phyloP scores from a whole-genome alignment of 306 rosid species.

The Citrullus colocynthis region DNA sequence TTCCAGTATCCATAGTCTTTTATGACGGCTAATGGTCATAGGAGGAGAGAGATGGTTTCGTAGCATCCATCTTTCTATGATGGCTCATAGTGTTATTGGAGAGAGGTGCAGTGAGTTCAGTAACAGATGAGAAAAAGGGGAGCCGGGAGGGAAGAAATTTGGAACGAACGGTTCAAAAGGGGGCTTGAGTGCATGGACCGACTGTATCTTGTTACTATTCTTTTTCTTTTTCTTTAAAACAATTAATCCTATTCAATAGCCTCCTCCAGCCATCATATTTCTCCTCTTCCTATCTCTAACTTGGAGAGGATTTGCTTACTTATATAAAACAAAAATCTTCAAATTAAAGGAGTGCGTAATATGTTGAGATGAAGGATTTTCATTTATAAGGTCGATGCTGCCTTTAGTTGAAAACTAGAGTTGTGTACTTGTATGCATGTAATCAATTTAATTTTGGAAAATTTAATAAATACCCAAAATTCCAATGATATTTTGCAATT shows the following conservation, averaged over 20 bases:
- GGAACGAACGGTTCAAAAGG: background rate
- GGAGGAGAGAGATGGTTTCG: background rate
- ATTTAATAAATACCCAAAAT: background rate
- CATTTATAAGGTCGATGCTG: background rate
- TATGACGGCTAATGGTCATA: background rate
- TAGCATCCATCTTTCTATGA: background rate
- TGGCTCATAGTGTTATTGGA: background rate
- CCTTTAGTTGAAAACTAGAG: background rate
- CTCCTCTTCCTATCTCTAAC: background rate
- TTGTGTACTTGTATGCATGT: background rate
- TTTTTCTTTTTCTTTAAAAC: background rate
- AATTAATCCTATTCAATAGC: background rate
- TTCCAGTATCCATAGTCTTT: background rate
- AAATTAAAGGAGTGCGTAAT: background rate
- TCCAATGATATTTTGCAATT: background rate
- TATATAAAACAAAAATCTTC: background rate
- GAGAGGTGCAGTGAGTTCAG: background rate
- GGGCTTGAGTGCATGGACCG: background rate
- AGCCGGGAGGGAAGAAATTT: background rate
- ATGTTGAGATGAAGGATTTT: background rate
- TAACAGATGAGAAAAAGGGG: background rate
- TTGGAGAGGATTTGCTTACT: background rate
- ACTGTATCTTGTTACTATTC: background rate
- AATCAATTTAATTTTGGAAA: background rate
- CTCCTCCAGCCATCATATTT: background rate